Percentiles rank a stretch among this genome's conserved stretches.
Conservation (phyloP, 257 asterid species). For the Osmanthus fragrans region DNA sequence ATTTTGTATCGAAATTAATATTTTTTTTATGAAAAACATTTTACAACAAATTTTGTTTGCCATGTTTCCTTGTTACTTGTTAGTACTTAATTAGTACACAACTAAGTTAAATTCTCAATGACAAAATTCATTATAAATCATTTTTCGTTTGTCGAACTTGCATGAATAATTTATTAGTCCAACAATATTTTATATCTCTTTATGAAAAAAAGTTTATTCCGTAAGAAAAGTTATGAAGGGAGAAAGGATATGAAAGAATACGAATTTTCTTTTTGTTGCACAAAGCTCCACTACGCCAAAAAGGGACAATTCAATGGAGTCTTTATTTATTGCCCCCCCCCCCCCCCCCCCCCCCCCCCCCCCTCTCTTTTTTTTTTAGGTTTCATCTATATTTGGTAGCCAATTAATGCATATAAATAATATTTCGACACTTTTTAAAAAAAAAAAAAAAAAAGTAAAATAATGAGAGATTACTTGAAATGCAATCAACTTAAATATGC, state of each 20-base stretch:
- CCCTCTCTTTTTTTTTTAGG: background rate
- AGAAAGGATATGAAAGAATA: constrained; percentile 20
- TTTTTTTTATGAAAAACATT: too few species aligned
- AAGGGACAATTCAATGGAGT: constrained; percentile 14
- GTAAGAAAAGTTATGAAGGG: background rate
- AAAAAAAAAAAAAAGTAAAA: background rate
- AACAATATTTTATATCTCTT: background rate
- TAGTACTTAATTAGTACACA: background rate
- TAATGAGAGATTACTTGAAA: background rate
- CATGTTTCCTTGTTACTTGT: background rate
- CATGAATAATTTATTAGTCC: background rate
- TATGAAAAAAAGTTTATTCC: background rate
- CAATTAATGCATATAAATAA: background rate
- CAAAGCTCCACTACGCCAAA: constrained; percentile 31
- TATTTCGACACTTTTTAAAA: background rate
- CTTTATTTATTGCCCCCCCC: background rate
- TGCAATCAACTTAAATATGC: background rate
- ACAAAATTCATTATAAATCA: background rate
- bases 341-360: background rate
- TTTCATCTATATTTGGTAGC: background rate
- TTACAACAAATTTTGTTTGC: too few species aligned
- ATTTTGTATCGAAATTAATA: background rate
- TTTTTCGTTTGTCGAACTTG: background rate
- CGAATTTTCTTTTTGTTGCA: constrained; percentile 23
- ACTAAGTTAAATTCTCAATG: background rate